These are phyloP conservation scores for Penicillium psychrofluorescens DNA, from an alignment of 495 filamentous ascomycete genomes.

Conservation along the genomic window DNA sequence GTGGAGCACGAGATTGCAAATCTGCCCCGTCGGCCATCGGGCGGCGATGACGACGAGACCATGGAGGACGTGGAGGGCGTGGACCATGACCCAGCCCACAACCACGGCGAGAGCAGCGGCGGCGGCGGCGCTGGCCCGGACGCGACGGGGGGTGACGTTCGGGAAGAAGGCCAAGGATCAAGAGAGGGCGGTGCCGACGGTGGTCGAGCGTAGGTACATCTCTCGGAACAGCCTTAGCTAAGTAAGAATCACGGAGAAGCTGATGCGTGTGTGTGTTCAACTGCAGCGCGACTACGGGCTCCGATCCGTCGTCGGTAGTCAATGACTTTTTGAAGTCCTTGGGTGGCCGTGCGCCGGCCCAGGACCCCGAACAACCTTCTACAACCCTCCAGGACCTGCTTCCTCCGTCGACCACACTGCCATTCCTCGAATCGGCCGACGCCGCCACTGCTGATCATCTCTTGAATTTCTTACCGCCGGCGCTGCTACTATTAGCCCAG, in stretches of 20 bases:
- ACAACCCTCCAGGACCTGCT: slow-evolving; percentile 87
- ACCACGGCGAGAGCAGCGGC: slow-evolving; percentile 56
- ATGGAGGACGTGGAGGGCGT: slow-evolving; percentile 78
- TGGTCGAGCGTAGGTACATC: slow-evolving; percentile 95
- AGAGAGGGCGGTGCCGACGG: slow-evolving; percentile 92
- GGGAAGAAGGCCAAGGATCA: slow-evolving; percentile 80
- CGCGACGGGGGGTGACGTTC: slow-evolving; percentile 81
- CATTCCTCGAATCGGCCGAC: slow-evolving; percentile 61
- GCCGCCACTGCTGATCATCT: slow-evolving; percentile 62
- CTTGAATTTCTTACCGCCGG: slow-evolving; percentile 66
- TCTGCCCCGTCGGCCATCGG: slow-evolving; percentile 42
- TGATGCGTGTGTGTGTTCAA: neutral
- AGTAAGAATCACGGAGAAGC: no score
- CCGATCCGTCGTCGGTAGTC: slow-evolving; percentile 59
- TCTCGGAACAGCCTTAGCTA: slow-evolving; percentile 20
- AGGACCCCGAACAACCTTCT: slow-evolving; percentile 54
- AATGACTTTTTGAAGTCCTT: slow-evolving; percentile 86
- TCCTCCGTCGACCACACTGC: slow-evolving; percentile 64
- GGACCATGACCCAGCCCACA: slow-evolving; percentile 47
- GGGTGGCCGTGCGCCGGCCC: slow-evolving; percentile 48
- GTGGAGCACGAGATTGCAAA: slow-evolving; percentile 67
- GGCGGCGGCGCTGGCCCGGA: slow-evolving; percentile 80
- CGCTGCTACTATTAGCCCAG: slow-evolving; percentile 65
- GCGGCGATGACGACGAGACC: slow-evolving; percentile 61
- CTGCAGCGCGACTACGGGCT: slow-evolving; percentile 30